Conservation (phyloP, 768 basidiomycete genomes). For the Phylloporus arenicola region DNA sequence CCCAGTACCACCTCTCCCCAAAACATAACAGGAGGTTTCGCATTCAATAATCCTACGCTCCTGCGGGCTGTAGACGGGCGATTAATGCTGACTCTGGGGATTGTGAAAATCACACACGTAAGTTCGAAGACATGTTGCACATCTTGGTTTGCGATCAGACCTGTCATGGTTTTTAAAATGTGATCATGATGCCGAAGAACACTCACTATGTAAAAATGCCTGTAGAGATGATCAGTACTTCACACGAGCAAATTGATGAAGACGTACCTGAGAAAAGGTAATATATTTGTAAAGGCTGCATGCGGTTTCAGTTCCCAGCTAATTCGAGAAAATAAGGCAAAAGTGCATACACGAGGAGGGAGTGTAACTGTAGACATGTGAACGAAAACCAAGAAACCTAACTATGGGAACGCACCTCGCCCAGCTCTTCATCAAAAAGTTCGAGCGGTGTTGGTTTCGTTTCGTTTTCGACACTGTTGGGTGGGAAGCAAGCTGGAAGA, state of each 20-base stretch:
- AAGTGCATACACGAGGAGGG: too few species aligned
- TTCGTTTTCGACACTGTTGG: too few species aligned
- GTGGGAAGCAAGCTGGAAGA: too few species aligned
- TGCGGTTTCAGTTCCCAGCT: slow-evolving; percentile 37
- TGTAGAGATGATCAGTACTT: slow-evolving; percentile 24
- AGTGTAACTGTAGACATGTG: too few species aligned
- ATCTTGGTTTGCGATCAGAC: slow-evolving; percentile 22
- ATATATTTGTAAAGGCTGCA: slow-evolving; percentile 31
- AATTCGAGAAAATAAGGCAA: too few species aligned
- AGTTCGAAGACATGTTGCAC: slow-evolving; percentile 22
- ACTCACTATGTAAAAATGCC: slow-evolving; percentile 22
- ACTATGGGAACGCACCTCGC: too few species aligned
- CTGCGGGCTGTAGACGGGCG: slow-evolving; percentile 27
- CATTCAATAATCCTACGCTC: slow-evolving; percentile 61
- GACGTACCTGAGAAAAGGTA: slow-evolving; percentile 25
- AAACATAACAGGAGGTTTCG: slow-evolving; percentile 54
- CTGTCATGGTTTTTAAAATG: not conserved
- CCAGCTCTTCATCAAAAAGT: too few species aligned
- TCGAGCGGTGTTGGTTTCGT: too few species aligned
- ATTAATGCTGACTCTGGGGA: slow-evolving; percentile 11
- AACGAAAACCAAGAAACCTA: too few species aligned
- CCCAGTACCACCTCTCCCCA: slow-evolving; percentile 74
- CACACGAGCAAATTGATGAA: slow-evolving; percentile 28
- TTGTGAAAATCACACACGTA: not conserved
- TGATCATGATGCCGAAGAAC: not conserved